phyloP scores from a whole-genome alignment of 2,329 filamentous ascomycete genomes.

The Scolecobasidium constrictum region DNA sequence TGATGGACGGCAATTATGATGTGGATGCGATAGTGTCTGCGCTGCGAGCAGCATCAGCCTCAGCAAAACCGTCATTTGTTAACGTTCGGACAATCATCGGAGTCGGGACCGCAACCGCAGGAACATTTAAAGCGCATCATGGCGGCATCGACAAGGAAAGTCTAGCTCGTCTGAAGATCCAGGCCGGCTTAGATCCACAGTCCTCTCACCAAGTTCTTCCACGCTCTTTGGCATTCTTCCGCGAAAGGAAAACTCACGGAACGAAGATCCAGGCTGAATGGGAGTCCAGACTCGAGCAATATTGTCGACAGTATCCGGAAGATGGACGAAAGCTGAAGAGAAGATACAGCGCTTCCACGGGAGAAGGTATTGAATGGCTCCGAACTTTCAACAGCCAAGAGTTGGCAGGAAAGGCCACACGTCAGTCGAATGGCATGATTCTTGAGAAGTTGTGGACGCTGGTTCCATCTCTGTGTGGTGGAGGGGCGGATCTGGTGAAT shows the following conservation, averaged over 20 bases:
- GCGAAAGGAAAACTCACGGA: neutral
- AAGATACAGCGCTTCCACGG: neutral
- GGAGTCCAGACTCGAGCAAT: neutral
- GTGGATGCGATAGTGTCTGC: conserved; percentile 38
- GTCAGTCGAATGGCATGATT: neutral
- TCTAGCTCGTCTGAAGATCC: neutral
- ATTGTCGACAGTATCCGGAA: neutral
- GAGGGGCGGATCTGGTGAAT: neutral
- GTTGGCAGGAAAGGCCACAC: neutral
- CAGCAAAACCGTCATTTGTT: conserved; percentile 32
- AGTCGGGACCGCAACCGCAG: conserved; percentile 37
- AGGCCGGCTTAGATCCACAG: neutral
- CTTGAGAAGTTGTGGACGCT: neutral
- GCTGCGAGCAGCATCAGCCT: conserved; percentile 37
- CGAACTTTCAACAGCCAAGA: neutral
- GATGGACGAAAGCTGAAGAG: neutral
- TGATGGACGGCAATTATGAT: conserved; percentile 43
- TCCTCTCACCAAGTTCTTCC: neutral
- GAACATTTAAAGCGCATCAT: conserved; percentile 14
- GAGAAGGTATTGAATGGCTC: neutral
- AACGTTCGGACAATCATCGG: conserved; percentile 48
- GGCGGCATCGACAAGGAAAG: neutral
- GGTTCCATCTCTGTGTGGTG: neutral
- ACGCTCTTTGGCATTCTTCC: neutral
- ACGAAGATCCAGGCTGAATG: neutral